Percentiles rank a stretch among this genome's conserved stretches.
Conservation (phyloP, 2,329 filamentous ascomycete genomes). For the Exophiala sp. region DNA sequence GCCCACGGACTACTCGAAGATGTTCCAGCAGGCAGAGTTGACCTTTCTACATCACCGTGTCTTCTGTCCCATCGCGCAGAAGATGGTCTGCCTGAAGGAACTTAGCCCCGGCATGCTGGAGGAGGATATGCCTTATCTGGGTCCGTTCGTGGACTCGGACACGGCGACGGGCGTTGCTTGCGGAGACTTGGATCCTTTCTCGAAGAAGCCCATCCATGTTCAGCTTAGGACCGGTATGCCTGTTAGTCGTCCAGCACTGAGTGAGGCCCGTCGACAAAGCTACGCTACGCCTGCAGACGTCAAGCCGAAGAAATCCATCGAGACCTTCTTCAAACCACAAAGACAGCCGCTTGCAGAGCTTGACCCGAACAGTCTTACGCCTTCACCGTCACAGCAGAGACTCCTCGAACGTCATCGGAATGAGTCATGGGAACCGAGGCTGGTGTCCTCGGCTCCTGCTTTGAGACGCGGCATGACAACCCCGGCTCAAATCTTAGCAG, state of each 20-base stretch:
- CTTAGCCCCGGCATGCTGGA: conserved; percentile 61
- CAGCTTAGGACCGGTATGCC: conserved; percentile 23
- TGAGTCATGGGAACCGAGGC: conserved; percentile 54
- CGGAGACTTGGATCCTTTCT: conserved; percentile 76
- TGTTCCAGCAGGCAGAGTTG: conserved; percentile 80
- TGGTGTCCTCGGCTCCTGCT: conserved; percentile 41
- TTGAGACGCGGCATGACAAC: conserved; percentile 37
- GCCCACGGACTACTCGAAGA: conserved; percentile 73
- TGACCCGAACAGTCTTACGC: conserved; percentile 64
- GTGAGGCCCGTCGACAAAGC: conserved; percentile 39
- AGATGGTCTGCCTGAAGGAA: conserved; percentile 72
- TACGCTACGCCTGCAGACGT: conserved; percentile 46
- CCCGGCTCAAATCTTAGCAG: conserved; percentile 38
- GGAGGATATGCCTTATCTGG: conserved; percentile 77
- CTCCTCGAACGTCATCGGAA: conserved; percentile 54
- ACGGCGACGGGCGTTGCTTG: conserved; percentile 70
- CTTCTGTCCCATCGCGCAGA: conserved; percentile 70
- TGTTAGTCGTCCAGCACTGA: conserved; percentile 34
- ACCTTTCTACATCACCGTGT: conserved; percentile 95
- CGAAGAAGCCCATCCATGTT: conserved; percentile 32
- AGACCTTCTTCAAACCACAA: conserved; percentile 62
- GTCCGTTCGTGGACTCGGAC: conserved; percentile 64
- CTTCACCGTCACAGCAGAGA: conserved; percentile 62
- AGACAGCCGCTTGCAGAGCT: conserved; percentile 64
- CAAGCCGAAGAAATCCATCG: conserved; percentile 61